Conservation (phyloP, 768 basidiomycete species). For the Boletellus ananiceps region DNA sequence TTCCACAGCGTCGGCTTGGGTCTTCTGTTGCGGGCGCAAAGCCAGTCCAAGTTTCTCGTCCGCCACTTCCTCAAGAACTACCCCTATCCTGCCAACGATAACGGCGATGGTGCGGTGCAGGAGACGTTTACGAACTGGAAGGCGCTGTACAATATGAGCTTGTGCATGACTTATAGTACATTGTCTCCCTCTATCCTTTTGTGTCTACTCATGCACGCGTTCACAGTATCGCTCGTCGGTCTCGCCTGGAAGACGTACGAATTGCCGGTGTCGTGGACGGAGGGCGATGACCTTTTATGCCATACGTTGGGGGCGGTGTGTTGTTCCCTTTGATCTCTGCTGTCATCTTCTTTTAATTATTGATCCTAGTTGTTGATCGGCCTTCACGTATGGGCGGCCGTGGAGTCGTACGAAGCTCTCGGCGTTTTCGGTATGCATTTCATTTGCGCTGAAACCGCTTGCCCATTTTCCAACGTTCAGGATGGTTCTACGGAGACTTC, state of each 20-base stretch:
- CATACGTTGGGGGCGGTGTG: conserved; percentile 86
- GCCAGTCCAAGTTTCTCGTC: conserved; percentile 82
- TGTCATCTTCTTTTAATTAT: conserved; percentile 4
- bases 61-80: conserved; percentile 94
- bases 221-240: conserved; percentile 73
- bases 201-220: neutral
- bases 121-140: conserved; percentile 98
- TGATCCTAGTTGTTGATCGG: conserved; percentile 67
- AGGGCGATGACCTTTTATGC: conserved; percentile 79
- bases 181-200: conserved; percentile 14
- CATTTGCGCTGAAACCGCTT: neutral
- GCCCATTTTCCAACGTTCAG: conserved; percentile 34
- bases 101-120: conserved; percentile 70
- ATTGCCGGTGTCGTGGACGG: conserved; percentile 78
- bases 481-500: conserved; percentile 99
- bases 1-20: conserved; percentile 91
- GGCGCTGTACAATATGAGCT: conserved; percentile 81
- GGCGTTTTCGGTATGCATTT: conserved; percentile 75
- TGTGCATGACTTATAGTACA: conserved; percentile 92
- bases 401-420: conserved; percentile 87
- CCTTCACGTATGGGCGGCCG: conserved; percentile 87
- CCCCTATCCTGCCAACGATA: conserved; percentile 71
- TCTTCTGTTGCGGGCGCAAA: conserved; percentile 76
- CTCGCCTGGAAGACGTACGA: conserved; percentile 90
- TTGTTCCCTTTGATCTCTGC: conserved; percentile 6